Conservation (phyloP, 257 asterid species). For the Gardenia jasminoides region DNA sequence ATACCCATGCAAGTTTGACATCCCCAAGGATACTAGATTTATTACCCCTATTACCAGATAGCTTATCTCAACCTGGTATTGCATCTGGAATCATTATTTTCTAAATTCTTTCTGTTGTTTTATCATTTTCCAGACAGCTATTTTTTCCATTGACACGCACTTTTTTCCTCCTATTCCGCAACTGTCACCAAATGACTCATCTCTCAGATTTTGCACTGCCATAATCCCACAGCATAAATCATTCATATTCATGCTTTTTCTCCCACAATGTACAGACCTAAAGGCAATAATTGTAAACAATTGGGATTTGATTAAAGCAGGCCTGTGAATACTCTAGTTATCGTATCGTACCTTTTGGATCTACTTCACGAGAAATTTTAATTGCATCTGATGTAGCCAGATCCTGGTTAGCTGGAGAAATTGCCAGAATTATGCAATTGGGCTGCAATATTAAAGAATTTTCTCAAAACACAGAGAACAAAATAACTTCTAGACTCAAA, state of each 20-base stretch:
- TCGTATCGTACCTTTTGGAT: slow-evolving; percentile 64
- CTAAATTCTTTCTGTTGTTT: too few relatives aligned
- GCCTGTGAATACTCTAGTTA: background rate
- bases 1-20: background rate
- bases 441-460: slow-evolving; percentile 52
- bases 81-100: too few relatives aligned
- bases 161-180: background rate
- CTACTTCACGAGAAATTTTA: slow-evolving; percentile 86
- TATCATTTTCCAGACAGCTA: too few relatives aligned
- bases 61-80: background rate
- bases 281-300: too few relatives aligned
- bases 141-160: too few relatives aligned
- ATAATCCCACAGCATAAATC: background rate
- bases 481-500: background rate
- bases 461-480: slow-evolving; percentile 2
- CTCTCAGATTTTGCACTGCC: background rate
- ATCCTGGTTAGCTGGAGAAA: slow-evolving; percentile 96
- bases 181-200: background rate
- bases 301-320: background rate
- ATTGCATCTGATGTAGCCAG: slow-evolving; percentile 94
- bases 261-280: background rate
- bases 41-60: background rate
- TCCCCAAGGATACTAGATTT: background rate
- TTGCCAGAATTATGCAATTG: slow-evolving; percentile 80
- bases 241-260: background rate